A percentile compares a stretch with the other conserved stretches of the same genome.
Conservation (phyloP, 2,329 filamentous ascomycete species). For the Botryosphaeria dothidea region DNA sequence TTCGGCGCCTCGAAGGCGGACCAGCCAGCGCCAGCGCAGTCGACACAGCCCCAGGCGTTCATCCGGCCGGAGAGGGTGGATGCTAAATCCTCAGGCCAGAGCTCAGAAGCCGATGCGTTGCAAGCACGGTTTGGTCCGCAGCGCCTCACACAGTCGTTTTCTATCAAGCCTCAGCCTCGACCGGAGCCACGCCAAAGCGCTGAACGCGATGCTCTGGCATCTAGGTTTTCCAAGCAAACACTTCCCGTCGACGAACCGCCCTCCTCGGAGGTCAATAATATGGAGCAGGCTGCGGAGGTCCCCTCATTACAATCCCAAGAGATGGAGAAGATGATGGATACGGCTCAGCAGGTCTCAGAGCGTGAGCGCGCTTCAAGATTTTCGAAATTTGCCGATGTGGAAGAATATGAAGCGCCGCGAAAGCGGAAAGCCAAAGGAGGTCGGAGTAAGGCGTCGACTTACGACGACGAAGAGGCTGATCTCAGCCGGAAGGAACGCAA, state of each 20-base stretch:
- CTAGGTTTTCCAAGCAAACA: neutral
- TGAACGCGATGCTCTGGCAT: neutral
- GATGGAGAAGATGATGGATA: neutral
- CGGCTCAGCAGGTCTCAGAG: neutral
- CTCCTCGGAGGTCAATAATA: neutral
- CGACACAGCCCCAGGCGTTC: neutral
- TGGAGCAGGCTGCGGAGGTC: too few species aligned
- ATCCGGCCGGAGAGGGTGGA: neutral
- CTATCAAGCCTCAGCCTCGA: neutral
- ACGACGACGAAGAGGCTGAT: constrained; percentile 23
- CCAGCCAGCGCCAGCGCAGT: neutral
- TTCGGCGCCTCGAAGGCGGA: neutral
- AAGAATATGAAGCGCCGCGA: constrained; percentile 27
- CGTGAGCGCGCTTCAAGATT: neutral
- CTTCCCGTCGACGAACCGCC: neutral
- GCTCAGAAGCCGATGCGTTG: neutral
- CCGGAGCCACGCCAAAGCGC: neutral
- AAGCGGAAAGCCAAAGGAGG: constrained; percentile 21
- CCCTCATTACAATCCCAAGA: neutral
- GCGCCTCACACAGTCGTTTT: neutral
- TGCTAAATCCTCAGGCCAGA: neutral
- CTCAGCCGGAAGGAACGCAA: constrained; percentile 28
- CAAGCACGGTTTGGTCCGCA: neutral
- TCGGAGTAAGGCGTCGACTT: constrained; percentile 11
- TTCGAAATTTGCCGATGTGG: constrained; percentile 22